A percentile compares a stretch with the other conserved stretches of the same genome.
Conservation (phyloP, 495 filamentous ascomycete species). For the Thozetella sp. region DNA sequence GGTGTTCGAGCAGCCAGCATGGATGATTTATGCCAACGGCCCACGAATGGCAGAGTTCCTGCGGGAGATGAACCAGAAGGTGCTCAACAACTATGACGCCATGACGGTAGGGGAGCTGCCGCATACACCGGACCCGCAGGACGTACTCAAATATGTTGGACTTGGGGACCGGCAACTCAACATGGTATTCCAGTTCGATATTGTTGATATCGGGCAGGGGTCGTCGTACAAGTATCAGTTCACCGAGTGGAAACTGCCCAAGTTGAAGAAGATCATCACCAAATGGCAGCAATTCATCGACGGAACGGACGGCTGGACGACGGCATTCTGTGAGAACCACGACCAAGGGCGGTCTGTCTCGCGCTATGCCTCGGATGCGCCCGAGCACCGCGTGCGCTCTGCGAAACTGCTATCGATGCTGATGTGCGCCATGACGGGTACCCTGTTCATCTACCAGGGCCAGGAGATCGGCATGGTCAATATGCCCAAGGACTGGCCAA, state of each 20-base stretch:
- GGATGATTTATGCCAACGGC: conserved; percentile 61
- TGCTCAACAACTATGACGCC: conserved; percentile 68
- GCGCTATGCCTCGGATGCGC: conserved; percentile 52
- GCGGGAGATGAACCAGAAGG: conserved; percentile 56
- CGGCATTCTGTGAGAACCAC: conserved; percentile 74
- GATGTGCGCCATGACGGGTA: conserved; percentile 59
- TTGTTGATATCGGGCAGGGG: conserved; percentile 61
- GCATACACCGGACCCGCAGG: conserved; percentile 55
- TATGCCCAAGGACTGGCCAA: conserved; percentile 62
- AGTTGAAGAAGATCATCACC: conserved; percentile 59
- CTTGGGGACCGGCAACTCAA: conserved; percentile 62
- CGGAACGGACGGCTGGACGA: conserved; percentile 71
- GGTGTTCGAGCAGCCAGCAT: conserved; percentile 43
- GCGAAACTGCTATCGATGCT: conserved; percentile 59
- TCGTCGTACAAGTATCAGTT: conserved; percentile 37
- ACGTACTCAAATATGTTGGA: conserved; percentile 62
- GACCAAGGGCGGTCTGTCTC: conserved; percentile 68
- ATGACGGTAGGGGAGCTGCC: conserved; percentile 76
- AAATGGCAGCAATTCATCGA: conserved; percentile 72
- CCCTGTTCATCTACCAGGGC: conserved; percentile 75
- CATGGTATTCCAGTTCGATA: conserved; percentile 80
- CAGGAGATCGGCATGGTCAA: conserved; percentile 80
- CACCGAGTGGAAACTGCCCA: conserved; percentile 47
- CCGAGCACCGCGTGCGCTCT: conserved; percentile 43
- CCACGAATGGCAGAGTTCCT: conserved; percentile 69